Evolutionary conservation across 1,139 yeast species (phyloP).

Genomic region (Saccharomycopsis phalli): DNA sequence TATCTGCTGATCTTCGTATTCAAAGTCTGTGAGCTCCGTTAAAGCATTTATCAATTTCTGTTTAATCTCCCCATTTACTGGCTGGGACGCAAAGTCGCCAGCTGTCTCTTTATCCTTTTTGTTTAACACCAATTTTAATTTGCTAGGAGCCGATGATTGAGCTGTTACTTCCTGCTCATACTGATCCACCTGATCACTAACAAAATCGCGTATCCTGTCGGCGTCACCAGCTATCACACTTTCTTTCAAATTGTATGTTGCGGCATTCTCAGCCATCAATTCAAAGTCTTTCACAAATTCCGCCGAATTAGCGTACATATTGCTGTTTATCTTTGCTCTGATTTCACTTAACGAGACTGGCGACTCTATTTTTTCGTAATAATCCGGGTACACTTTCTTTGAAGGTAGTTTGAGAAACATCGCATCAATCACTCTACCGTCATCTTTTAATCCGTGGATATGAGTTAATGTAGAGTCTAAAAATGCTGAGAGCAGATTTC

Average conservation of each 20-base stretch:
- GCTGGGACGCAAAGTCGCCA: conserved; percentile 16
- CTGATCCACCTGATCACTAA: conserved; percentile 33
- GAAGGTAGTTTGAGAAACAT: conserved; percentile 66
- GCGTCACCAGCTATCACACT: conserved; percentile 58
- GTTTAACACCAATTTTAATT: conserved; percentile 21
- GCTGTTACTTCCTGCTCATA: conserved; percentile 21
- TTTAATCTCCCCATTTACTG: conserved; percentile 26
- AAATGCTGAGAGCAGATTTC: conserved; percentile 22
- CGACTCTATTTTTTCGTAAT: conserved; percentile 52
- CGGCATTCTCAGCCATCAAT: conserved; percentile 50
- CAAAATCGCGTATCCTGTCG: conserved; percentile 34
- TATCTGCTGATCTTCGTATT: conserved; percentile 26
- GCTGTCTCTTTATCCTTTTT: conserved; percentile 2
- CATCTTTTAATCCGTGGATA: conserved; percentile 26
- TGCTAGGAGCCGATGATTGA: conserved; percentile 8
- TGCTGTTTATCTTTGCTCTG: conserved; percentile 33
- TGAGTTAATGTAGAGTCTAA: conserved; percentile 26
- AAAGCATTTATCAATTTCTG: conserved; percentile 26
- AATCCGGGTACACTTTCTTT: conserved; percentile 72
- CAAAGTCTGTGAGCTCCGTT: conserved; percentile 35
- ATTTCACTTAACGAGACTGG: conserved; percentile 68
- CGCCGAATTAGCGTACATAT: conserved; percentile 28
- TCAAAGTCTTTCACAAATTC: conserved; percentile 50
- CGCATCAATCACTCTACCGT: conserved; percentile 32
- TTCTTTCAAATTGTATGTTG: conserved; percentile 50